A percentile compares a stretch with the other conserved stretches of the same genome.
phyloP scores from a whole-genome alignment of 1,139 yeast genomes.

The Nakaseomyces uthaithaninus region DNA sequence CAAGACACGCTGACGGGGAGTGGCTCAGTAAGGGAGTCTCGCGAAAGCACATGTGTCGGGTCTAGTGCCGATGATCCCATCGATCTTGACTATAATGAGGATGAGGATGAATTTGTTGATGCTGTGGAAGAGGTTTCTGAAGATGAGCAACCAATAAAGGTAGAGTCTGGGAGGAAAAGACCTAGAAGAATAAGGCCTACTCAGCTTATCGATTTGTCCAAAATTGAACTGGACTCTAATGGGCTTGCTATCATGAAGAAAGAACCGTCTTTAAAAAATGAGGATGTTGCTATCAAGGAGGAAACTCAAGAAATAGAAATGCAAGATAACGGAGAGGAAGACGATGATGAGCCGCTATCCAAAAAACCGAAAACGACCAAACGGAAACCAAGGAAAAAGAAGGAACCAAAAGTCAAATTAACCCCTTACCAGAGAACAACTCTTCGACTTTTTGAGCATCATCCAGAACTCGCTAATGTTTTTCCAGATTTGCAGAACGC shows the following conservation, averaged over 20 bases:
- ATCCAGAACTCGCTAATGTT: conserved; percentile 67
- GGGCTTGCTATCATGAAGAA: conserved; percentile 1
- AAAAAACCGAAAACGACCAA: conserved; percentile 18
- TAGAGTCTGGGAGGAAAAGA: conserved; percentile 19
- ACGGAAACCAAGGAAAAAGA: conserved; percentile 19
- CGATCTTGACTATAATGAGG: conserved; percentile 12
- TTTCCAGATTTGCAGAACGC: conserved; percentile 55
- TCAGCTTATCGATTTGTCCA: conserved; percentile 9
- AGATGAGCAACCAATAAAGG: background rate
- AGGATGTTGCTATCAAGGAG: conserved; percentile 17
- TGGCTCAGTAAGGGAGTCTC: conserved; percentile 7
- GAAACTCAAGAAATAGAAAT: conserved; percentile 30
- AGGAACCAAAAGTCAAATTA: conserved; percentile 37
- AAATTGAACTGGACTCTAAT: conserved; percentile 5
- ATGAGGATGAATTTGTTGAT: conserved; percentile 11
- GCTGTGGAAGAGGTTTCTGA: conserved; percentile 6
- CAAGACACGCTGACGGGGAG: conserved; percentile 6
- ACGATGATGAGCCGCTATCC: conserved; percentile 25
- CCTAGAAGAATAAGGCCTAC: conserved; percentile 21
- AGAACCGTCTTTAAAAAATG: background rate
- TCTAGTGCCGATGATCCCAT: conserved; percentile 1
- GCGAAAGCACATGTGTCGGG: conserved; percentile 7
- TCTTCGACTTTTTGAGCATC: conserved; percentile 55
- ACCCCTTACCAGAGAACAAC: conserved; percentile 65
- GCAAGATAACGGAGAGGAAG: conserved; percentile 16